Evolutionary conservation across 2,329 filamentous ascomycete species (phyloP).

Genomic region (Ophiostoma perfectum): DNA sequence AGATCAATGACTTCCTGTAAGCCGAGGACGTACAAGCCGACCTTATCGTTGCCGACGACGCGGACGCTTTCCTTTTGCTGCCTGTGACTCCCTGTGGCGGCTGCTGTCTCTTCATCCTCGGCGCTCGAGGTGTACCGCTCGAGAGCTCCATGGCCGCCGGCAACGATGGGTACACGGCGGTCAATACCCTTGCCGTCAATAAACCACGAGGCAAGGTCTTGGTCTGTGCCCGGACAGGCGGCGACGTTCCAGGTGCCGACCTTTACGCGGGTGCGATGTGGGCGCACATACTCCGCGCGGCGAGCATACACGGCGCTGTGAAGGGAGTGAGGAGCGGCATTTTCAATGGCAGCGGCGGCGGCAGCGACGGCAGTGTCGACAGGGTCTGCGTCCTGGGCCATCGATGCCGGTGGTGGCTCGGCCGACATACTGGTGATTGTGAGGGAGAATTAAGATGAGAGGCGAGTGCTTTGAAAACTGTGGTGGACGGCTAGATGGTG

Average conservation of each 20-base stretch:
- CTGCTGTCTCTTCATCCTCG: conserved; percentile 34
- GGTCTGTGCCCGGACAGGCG: conserved; percentile 74
- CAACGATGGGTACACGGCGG: conserved; percentile 51
- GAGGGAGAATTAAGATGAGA: neutral
- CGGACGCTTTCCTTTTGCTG: conserved; percentile 34
- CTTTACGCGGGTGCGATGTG: conserved; percentile 73
- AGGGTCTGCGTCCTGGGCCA: conserved; percentile 35
- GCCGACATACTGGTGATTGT: neutral
- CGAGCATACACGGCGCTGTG: conserved; percentile 64
- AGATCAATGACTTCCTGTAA: conserved; percentile 91
- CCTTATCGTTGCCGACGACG: conserved; percentile 57
- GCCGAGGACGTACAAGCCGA: conserved; percentile 84
- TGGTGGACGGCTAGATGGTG: neutral
- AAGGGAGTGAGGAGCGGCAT: conserved; percentile 50
- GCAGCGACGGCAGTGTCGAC: conserved; percentile 37
- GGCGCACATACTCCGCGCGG: conserved; percentile 70
- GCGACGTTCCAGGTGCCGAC: conserved; percentile 96
- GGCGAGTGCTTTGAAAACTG: neutral
- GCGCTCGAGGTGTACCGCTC: conserved; percentile 43
- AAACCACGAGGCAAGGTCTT: conserved; percentile 87
- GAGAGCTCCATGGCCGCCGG: conserved; percentile 39
- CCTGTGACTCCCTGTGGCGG: conserved; percentile 29
- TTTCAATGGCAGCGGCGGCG: neutral
- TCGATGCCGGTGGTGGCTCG: neutral
- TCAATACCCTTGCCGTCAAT: conserved; percentile 68